Evolutionary conservation across 805 yeast genomes (phyloP).

Genomic region (Saccharomycopsis vini): DNA sequence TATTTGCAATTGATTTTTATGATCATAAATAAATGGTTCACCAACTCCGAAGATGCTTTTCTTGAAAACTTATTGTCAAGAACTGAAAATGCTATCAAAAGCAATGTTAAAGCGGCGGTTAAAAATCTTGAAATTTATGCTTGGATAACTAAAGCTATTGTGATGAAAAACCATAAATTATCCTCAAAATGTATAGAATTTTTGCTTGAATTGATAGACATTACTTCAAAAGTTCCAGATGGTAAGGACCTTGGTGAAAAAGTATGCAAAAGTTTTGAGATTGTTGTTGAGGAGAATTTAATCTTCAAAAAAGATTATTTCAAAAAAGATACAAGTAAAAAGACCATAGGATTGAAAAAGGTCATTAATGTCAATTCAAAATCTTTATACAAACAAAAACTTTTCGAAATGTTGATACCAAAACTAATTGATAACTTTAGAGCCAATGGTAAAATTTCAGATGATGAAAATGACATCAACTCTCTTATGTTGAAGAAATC

Average conservation of each 20-base stretch:
- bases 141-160: slow-evolving; percentile 68
- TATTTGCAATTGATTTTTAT: slow-evolving; percentile 49
- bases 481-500: slow-evolving; percentile 28
- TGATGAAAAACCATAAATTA: slow-evolving; percentile 44
- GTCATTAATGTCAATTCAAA: slow-evolving; percentile 22
- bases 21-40: slow-evolving; percentile 48
- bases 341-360: background rate
- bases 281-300: slow-evolving; percentile 59
- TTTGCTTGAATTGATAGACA: slow-evolving; percentile 30
- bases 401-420: slow-evolving; percentile 56
- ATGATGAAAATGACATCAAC: background rate
- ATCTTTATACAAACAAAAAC: slow-evolving; percentile 69
- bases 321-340: slow-evolving; percentile 12
- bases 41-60: background rate
- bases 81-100: background rate
- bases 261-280: slow-evolving; percentile 49
- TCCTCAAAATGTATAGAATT: slow-evolving; percentile 29
- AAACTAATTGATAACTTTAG: slow-evolving; percentile 40
- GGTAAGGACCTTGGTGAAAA: slow-evolving; percentile 25
- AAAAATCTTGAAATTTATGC: slow-evolving; percentile 41
- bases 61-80: background rate
- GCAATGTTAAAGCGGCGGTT: background rate
- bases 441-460: slow-evolving; percentile 11
- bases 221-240: slow-evolving; percentile 17
- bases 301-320: slow-evolving; percentile 38